Evolutionary conservation across 495 filamentous ascomycete species (phyloP).

Genomic region (Copromyces sp.): DNA sequence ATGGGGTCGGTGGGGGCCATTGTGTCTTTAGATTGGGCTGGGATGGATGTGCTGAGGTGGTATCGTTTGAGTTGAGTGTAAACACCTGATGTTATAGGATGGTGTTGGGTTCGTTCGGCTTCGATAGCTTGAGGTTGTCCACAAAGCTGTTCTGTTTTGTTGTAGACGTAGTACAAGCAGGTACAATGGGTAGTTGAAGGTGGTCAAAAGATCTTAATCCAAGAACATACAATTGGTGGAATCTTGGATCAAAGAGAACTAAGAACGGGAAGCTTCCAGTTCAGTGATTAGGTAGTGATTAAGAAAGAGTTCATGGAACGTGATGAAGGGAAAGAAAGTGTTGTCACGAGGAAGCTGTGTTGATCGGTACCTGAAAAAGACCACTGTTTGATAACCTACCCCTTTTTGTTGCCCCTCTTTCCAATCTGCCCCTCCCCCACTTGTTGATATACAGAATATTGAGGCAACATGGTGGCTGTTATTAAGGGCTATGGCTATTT

Average conservation of each 20-base stretch:
- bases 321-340: not conserved
- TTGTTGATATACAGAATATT: not conserved
- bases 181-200: not conserved
- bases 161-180: not conserved
- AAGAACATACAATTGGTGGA: not conserved
- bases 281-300: not conserved
- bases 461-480: not conserved
- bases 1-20: conserved; percentile 14
- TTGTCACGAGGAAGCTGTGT: not conserved
- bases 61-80: not conserved
- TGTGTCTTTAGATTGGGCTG: not conserved
- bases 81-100: not conserved
- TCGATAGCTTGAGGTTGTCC: not conserved
- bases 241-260: not conserved
- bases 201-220: not conserved
- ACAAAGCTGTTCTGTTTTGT: not conserved
- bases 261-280: not conserved
- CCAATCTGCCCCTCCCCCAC: conserved; percentile 3
- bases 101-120: not conserved
- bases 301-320: not conserved
- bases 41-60: not conserved
- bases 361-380: not conserved
- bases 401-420: conserved; percentile 1
- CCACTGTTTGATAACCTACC: not conserved
- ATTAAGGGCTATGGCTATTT: not conserved